Evolutionary conservation across 1,139 yeast species (phyloP).

Genomic region (Lodderomyces parapsilosis): DNA sequence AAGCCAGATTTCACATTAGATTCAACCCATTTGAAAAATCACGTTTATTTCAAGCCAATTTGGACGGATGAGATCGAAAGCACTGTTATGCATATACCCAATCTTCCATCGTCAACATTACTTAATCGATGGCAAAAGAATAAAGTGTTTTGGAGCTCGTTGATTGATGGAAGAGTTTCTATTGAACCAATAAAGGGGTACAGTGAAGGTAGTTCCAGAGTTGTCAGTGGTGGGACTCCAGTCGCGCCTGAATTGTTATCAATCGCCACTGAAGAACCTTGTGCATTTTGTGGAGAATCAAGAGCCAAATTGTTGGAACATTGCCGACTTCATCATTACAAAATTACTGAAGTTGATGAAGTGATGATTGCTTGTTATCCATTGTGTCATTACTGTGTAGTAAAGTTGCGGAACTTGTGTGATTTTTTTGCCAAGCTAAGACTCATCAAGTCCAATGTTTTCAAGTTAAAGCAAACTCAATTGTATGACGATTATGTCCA

Average conservation of each 20-base stretch:
- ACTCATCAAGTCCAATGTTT: slow-evolving; percentile 53
- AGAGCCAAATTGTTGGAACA: slow-evolving; percentile 70
- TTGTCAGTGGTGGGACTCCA: neutral
- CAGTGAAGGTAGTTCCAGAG: slow-evolving; percentile 51
- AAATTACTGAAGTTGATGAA: slow-evolving; percentile 27
- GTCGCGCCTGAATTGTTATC: slow-evolving; percentile 37
- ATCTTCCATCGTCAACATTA: slow-evolving; percentile 31
- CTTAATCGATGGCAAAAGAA: slow-evolving; percentile 48
- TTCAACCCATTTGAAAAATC: slow-evolving; percentile 45
- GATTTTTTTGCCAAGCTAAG: slow-evolving; percentile 76
- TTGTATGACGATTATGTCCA: slow-evolving; percentile 22
- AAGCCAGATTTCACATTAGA: slow-evolving; percentile 39
- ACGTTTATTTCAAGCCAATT: slow-evolving; percentile 63
- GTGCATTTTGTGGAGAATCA: slow-evolving; percentile 80
- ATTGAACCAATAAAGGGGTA: slow-evolving; percentile 88
- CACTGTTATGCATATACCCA: slow-evolving; percentile 32
- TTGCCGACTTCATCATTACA: slow-evolving; percentile 72
- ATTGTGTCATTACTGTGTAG: slow-evolving; percentile 80
- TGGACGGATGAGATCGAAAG: slow-evolving; percentile 82
- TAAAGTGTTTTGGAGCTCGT: slow-evolving; percentile 57
- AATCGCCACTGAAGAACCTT: slow-evolving; percentile 70
- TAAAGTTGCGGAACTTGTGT: slow-evolving; percentile 75
- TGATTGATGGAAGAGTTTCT: slow-evolving; percentile 77
- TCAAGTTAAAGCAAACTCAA: slow-evolving; percentile 29
- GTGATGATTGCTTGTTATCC: slow-evolving; percentile 51